These are phyloP conservation scores for Vishniacozyma victoriae DNA, from an alignment of 768 basidiomycete species.

Conservation along the genomic window DNA sequence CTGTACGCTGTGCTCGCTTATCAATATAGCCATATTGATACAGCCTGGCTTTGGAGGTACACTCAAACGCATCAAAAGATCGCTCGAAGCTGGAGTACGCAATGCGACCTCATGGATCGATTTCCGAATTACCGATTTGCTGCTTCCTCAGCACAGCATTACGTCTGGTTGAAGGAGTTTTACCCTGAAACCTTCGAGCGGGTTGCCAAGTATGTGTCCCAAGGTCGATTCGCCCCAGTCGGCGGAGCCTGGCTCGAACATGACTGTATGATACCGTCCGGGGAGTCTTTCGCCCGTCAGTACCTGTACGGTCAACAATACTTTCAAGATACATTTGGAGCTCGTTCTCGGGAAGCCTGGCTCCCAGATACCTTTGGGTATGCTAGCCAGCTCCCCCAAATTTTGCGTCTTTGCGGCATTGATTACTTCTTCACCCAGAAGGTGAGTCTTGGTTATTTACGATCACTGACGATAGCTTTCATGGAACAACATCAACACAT, in stretches of 20 bases:
- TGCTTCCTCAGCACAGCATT: slow-evolving; percentile 56
- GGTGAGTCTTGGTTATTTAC: slow-evolving; percentile 2
- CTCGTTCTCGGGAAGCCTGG: slow-evolving; percentile 39
- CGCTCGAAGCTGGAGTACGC: slow-evolving; percentile 89
- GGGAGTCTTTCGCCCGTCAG: slow-evolving; percentile 82
- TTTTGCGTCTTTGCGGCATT: slow-evolving; percentile 69
- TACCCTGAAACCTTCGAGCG: slow-evolving; percentile 76
- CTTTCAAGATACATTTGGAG: slow-evolving; percentile 55
- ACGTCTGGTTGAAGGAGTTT: slow-evolving; percentile 81
- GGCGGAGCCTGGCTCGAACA: slow-evolving; percentile 79
- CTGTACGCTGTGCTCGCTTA: background rate
- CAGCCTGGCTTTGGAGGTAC: slow-evolving; percentile 89
- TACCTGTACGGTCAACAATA: slow-evolving; percentile 84
- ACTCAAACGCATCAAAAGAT: slow-evolving; percentile 92
- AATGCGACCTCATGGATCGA: slow-evolving; percentile 86
- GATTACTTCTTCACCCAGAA: slow-evolving; percentile 96
- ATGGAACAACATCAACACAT: slow-evolving; percentile 59
- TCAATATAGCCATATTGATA: slow-evolving; percentile 60
- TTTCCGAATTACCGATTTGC: slow-evolving; percentile 90
- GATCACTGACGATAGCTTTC: background rate
- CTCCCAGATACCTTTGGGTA: slow-evolving; percentile 52
- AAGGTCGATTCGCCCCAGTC: slow-evolving; percentile 70
- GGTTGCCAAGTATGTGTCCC: slow-evolving; percentile 64
- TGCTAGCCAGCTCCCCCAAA: slow-evolving; percentile 79
- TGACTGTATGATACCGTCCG: slow-evolving; percentile 75